Evolutionary conservation across 2,329 filamentous ascomycete species (phyloP).

Genomic region (Aureobasidium sp.): DNA sequence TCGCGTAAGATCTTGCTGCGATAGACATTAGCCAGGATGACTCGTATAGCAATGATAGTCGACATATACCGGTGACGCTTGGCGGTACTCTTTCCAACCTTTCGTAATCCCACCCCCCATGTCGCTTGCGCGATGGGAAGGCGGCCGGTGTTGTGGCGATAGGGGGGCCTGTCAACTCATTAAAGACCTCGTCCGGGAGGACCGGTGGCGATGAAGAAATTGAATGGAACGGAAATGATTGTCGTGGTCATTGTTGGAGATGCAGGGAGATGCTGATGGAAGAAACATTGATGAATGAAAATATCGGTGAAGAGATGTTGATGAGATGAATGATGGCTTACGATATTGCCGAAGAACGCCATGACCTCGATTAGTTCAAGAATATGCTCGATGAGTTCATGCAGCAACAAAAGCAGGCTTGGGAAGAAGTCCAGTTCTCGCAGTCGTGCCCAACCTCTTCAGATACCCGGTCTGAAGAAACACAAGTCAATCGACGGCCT

Average conservation of each 20-base stretch:
- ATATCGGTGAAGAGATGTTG: too few species aligned
- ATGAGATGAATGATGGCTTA: constrained; percentile 47
- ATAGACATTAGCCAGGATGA: background rate
- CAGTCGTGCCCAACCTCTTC: constrained; percentile 11
- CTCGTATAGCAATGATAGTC: background rate
- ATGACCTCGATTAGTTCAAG: constrained; percentile 78
- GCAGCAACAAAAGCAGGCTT: constrained; percentile 44
- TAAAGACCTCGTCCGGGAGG: too few species aligned
- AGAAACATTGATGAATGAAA: too few species aligned
- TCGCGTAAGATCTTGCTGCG: constrained; percentile 12
- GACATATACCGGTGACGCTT: constrained; percentile 3
- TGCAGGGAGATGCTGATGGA: too few species aligned
- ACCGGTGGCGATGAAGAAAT: too few species aligned
- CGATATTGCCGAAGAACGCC: constrained; percentile 65
- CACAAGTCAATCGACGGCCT: constrained; percentile 54
- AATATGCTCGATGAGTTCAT: constrained; percentile 57
- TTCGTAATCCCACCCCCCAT: too few species aligned
- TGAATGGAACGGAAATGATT: too few species aligned
- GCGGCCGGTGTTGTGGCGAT: too few species aligned
- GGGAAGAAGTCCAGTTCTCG: constrained; percentile 22
- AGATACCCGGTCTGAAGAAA: constrained; percentile 48
- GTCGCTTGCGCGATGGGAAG: too few species aligned
- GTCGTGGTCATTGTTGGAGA: too few species aligned
- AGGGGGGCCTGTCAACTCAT: too few species aligned
- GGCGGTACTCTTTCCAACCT: background rate